phyloP scores from a whole-genome alignment of 129 eudicot genomes.

The Artemisia argyi region DNA sequence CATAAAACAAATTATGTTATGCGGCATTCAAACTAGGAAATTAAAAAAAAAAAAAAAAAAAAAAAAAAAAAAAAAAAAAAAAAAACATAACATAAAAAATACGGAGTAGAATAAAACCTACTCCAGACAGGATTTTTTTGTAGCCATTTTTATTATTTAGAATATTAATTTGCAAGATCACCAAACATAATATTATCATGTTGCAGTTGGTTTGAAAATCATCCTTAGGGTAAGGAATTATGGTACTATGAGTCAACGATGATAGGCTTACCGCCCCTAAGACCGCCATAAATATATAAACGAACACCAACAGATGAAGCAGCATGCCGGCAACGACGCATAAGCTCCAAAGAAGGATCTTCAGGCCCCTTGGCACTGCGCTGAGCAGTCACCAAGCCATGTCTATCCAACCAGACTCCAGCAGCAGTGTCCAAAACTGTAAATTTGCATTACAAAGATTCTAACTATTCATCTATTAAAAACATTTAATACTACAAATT shows the following conservation, averaged over 20 bases:
- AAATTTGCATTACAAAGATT: conserved; percentile 8
- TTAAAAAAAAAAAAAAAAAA: too few species aligned
- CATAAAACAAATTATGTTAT: conserved; percentile 12
- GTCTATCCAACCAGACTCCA: conserved; percentile 95
- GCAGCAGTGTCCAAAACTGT: conserved; percentile 98
- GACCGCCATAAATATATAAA: conserved; percentile 87
- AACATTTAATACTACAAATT: conserved; percentile 7
- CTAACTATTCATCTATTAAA: conserved; percentile 3
- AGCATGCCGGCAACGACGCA: conserved; percentile 98
- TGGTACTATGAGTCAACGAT: conserved; percentile 4
- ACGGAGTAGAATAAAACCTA: too few species aligned
- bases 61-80: too few species aligned
- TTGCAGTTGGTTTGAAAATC: neutral
- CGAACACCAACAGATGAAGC: conserved; percentile 94
- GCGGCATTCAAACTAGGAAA: neutral
- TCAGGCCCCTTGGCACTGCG: conserved; percentile 63
- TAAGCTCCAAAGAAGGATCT: conserved; percentile 81
- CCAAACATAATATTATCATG: too few species aligned
- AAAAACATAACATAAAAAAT: too few species aligned
- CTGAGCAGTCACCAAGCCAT: conserved; percentile 82
- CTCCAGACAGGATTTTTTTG: too few species aligned
- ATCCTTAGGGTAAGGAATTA: neutral
- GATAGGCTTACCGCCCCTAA: conserved; percentile 71
- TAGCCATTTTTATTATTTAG: neutral
- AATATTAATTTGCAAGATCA: neutral